Evolutionary conservation across 2,329 filamentous ascomycete genomes (phyloP).

Genomic region (Trichoderma arundinaceum): DNA sequence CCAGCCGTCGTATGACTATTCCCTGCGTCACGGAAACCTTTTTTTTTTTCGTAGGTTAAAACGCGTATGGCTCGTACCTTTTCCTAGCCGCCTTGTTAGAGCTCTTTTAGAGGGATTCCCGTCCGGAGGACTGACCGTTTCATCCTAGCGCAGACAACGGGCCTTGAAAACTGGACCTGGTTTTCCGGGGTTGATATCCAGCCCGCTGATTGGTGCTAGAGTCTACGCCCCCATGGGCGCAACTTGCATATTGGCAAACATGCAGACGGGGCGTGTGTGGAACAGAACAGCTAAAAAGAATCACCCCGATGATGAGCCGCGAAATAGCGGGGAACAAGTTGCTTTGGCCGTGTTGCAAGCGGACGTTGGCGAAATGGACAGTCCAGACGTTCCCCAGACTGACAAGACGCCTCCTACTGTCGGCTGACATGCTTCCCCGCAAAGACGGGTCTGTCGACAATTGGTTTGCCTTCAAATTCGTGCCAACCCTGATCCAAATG

Average conservation of each 20-base stretch:
- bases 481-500: constrained; percentile 16
- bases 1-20: constrained; percentile 5
- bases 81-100: constrained; percentile 17
- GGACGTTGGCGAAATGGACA: constrained; percentile 23
- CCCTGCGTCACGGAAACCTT: neutral
- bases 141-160: constrained; percentile 20
- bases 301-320: constrained; percentile 30
- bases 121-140: constrained; percentile 25
- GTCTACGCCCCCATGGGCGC: constrained; percentile 12
- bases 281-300: constrained; percentile 18
- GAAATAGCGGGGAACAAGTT: constrained; percentile 13
- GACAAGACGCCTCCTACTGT: constrained; percentile 18
- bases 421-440: constrained; percentile 31
- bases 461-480: neutral
- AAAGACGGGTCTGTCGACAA: constrained; percentile 22
- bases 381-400: constrained; percentile 29
- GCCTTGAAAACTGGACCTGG: constrained; percentile 27
- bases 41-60: neutral
- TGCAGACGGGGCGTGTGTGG: constrained; percentile 23
- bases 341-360: constrained; percentile 15
- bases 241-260: neutral
- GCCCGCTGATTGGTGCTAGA: constrained; percentile 12
- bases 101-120: constrained; percentile 13
- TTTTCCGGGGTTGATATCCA: constrained; percentile 26
- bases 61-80: constrained; percentile 7